A percentile compares a stretch with the other conserved stretches of the same genome.
phyloP scores from a whole-genome alignment of 306 rosid species.

The Hippophae tibetana region DNA sequence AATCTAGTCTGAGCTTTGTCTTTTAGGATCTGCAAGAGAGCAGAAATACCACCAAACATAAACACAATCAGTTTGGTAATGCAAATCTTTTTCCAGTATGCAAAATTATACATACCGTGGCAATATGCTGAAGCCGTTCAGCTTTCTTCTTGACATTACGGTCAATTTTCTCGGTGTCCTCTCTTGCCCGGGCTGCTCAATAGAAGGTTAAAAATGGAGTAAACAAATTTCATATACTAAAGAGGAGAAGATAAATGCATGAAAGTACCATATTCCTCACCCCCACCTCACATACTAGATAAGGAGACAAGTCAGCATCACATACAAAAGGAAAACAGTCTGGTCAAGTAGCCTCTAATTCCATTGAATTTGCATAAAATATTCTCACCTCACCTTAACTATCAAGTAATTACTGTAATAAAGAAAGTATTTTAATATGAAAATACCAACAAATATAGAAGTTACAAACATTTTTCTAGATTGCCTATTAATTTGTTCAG shows the following conservation, averaged over 20 bases:
- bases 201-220: slow-evolving; percentile 16
- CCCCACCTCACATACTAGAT: not conserved
- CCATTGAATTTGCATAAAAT: not conserved
- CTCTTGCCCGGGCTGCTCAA: slow-evolving; percentile 75
- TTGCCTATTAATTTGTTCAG: too few species aligned
- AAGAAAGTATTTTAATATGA: too few species aligned
- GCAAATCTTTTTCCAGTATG: slow-evolving; percentile 12
- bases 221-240: not conserved
- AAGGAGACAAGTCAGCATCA: not conserved
- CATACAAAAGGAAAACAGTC: not conserved
- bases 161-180: slow-evolving; percentile 75
- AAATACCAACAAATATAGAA: too few species aligned
- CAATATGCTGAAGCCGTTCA: slow-evolving; percentile 52
- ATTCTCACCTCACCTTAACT: not conserved
- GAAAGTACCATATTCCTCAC: not conserved
- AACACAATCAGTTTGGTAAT: slow-evolving; percentile 9
- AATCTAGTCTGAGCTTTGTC: slow-evolving; percentile 69
- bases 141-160: slow-evolving; percentile 80
- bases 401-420: too few species aligned
- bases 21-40: slow-evolving; percentile 50
- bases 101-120: slow-evolving; percentile 44
- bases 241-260: not conserved
- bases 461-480: too few species aligned
- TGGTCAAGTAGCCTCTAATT: not conserved
- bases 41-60: slow-evolving; percentile 4